phyloP scores from a whole-genome alignment of 2,329 filamentous ascomycete genomes.

The Hymenoscyphus fraxineus region DNA sequence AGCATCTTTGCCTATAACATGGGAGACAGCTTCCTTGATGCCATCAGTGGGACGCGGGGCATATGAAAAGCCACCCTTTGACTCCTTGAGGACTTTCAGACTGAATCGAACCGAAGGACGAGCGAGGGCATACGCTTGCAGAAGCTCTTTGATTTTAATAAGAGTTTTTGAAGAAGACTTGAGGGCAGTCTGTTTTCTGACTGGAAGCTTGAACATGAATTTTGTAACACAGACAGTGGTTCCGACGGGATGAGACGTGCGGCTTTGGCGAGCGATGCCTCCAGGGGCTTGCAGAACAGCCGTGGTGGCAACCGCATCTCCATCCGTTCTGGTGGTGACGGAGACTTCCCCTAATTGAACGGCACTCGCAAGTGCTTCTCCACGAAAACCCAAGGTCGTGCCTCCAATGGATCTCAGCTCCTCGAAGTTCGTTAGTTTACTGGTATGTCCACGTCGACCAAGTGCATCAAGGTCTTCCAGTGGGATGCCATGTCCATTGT shows the following conservation, averaged over 20 bases:
- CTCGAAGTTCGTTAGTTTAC: slow-evolving; percentile 63
- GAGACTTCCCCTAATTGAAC: slow-evolving; percentile 56
- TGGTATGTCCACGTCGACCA: slow-evolving; percentile 67
- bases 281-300: slow-evolving; percentile 42
- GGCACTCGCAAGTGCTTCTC: slow-evolving; percentile 66
- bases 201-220: slow-evolving; percentile 59
- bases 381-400: slow-evolving; percentile 68
- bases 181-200: slow-evolving; percentile 55
- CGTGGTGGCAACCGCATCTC: slow-evolving; percentile 54
- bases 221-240: slow-evolving; percentile 61
- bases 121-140: slow-evolving; percentile 64
- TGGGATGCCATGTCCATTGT: slow-evolving; percentile 70
- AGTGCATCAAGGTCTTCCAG: slow-evolving; percentile 57
- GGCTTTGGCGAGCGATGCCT: slow-evolving; percentile 39
- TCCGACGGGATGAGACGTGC: slow-evolving; percentile 55
- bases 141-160: slow-evolving; percentile 53
- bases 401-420: slow-evolving; percentile 57
- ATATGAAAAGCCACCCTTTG: slow-evolving; percentile 57
- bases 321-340: slow-evolving; percentile 60
- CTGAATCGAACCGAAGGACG: slow-evolving; percentile 58
- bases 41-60: slow-evolving; percentile 49
- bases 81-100: slow-evolving; percentile 54
- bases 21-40: slow-evolving; percentile 56
- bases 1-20: slow-evolving; percentile 57
- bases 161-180: slow-evolving; percentile 57